A percentile compares a stretch with the other conserved stretches of the same genome.
Evolutionary conservation across 1,284 basidiomycete species (phyloP).

Genomic region (Cystobasidiaceae sp.): DNA sequence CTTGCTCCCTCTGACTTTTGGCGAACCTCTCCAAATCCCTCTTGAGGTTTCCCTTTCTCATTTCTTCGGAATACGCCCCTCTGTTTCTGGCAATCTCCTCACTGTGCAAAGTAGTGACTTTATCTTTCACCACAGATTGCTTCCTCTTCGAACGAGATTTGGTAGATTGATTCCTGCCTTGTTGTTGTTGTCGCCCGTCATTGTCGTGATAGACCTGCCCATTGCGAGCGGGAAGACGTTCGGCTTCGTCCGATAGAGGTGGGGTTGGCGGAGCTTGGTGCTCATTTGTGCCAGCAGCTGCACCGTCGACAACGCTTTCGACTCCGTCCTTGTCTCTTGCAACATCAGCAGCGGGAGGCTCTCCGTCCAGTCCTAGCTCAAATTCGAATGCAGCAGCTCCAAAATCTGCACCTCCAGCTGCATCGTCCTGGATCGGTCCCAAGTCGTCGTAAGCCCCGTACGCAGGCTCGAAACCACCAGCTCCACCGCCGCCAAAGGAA

Average conservation of each 20-base stretch:
- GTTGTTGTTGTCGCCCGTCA: neutral
- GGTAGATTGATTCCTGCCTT: neutral
- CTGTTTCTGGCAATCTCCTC: conserved; percentile 1
- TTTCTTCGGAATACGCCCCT: conserved; percentile 21
- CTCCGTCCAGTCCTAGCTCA: neutral
- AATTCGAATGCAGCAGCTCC: neutral
- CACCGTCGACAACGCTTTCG: neutral
- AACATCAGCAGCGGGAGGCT: neutral
- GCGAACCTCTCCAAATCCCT: conserved; percentile 13
- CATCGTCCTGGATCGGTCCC: too few relatives aligned
- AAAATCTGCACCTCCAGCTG: neutral
- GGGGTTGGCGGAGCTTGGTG: conserved; percentile 4
- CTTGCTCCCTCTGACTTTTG: neutral
- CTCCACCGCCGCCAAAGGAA: neutral
- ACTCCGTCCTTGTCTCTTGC: neutral
- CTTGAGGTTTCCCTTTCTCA: neutral
- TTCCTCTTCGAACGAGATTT: neutral
- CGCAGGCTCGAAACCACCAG: neutral
- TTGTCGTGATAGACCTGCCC: neutral
- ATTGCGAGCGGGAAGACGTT: neutral
- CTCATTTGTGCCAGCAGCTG: too few relatives aligned
- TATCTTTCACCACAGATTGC: conserved; percentile 5
- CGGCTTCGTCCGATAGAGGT: neutral
- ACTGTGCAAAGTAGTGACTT: neutral
- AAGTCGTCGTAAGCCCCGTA: neutral